These are phyloP conservation scores for Penicillium sclerotiorum DNA, from an alignment of 2,329 filamentous ascomycete species.

Conservation along the genomic window DNA sequence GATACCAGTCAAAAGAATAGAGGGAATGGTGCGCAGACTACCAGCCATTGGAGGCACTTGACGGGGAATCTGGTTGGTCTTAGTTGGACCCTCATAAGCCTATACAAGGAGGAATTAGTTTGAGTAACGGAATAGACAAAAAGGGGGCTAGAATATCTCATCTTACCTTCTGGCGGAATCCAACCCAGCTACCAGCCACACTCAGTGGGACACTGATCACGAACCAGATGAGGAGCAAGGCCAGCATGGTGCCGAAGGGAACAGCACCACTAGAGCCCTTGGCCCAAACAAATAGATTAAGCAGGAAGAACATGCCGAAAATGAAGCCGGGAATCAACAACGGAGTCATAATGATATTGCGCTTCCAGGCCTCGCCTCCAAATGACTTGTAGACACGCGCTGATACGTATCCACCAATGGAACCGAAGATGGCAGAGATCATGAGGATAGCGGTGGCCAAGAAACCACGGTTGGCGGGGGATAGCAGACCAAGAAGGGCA, in stretches of 20 bases:
- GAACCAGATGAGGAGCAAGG: constrained; percentile 94
- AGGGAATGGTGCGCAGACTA: constrained; percentile 84
- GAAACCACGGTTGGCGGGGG: constrained; percentile 91
- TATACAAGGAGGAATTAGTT: constrained; percentile 27
- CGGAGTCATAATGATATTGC: constrained; percentile 87
- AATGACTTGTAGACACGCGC: constrained; percentile 93
- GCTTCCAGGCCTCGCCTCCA: constrained; percentile 89
- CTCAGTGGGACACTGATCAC: constrained; percentile 92
- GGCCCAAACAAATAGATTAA: constrained; percentile 95
- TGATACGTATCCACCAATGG: constrained; percentile 87
- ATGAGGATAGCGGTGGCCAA: constrained; percentile 91
- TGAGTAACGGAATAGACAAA: no score
- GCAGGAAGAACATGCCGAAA: constrained; percentile 85
- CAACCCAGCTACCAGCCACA: constrained; percentile 87
- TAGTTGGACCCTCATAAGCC: constrained; percentile 76
- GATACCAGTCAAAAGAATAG: constrained; percentile 88
- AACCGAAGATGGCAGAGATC: constrained; percentile 89
- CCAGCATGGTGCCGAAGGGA: constrained; percentile 94
- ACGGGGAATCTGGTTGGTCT: constrained; percentile 96
- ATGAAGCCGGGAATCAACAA: constrained; percentile 82
- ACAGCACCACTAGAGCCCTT: constrained; percentile 91
- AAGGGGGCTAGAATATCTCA: constrained; percentile 8
- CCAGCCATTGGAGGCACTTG: constrained; percentile 85
- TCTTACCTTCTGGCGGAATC: constrained; percentile 69
- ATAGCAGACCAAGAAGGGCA: constrained; percentile 90